Evolutionary conservation across 192 early-diverging fungal genomes (phyloP), one percentile per base, ranked within the genome.

Genomic region (Coemansia biformis): DNA sequence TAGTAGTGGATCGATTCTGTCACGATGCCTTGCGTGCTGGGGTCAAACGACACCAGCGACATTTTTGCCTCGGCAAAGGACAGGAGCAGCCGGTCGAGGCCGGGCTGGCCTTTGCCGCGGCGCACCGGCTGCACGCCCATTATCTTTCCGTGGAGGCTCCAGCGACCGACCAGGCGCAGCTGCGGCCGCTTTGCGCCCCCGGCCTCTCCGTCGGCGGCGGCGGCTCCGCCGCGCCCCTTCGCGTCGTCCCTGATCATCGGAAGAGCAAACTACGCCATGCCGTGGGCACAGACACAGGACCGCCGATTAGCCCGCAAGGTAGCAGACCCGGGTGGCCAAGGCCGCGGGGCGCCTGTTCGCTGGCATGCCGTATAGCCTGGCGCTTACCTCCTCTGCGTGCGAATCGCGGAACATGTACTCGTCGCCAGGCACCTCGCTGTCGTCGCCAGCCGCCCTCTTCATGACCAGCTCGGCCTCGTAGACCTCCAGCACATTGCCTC

Each of bases 1-100:
- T 96, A 98, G 62, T 87, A 93, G 71, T 98, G 96, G 15, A 98
- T 85, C 9, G 93, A 96, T 17, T 96, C 89, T 3, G 96, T 98
- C 1, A 87, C 81, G 45, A 96, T 76, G 26, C 75, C 70, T 44
- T 91, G 81, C 8, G 80, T 81, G 30, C 80, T 75, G 4, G 70
- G 76, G 13, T 87, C 87, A 66, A 82, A 98, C 46, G 92, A 87
- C 21, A 98, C 64, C 35, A 98, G 57, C 17, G 91, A 88, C 87
- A 98, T 89, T 86, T 96, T 78, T 16, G 57, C 59, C 37, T 77
- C 75, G 8, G 56, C 43, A 40, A 77, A 77, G 12, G 60, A 60
- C 30, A 73, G 35, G 19, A 77, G 37, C 34, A 77, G 59, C 17
- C 55, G 45, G 40, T 75, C 71, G 1, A 50, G 52, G 16, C 50